Base-by-base conservation (phyloP, 306 rosid species). In the Glycine tomentella region DNA sequence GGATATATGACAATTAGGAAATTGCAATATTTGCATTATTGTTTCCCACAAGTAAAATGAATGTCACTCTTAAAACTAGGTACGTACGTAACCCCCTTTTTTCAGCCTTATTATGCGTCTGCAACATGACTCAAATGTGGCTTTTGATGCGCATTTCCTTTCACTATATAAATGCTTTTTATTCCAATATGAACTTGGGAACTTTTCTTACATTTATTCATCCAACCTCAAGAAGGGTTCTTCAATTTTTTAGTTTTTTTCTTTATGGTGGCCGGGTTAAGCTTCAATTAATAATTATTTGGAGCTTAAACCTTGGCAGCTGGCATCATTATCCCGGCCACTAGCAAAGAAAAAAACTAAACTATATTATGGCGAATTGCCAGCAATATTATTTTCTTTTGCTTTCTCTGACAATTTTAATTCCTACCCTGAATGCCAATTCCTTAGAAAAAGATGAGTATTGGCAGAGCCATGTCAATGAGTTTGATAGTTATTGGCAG, bases 401-500 rank as follows among this genome's bases (percentile, higher is more conserved):
- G 11, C 44, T 87, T 6, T 80, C 69, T 50, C 76, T 69, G 58
- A 77, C 73, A 45, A 33, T 71, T 0, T 11, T 78, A 0, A 17
- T 76, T 9, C 90, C 87, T 16, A 67, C 70, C 14, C 72, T 87
- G 8, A 49, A 76, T 31, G 91, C 86, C 16, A 80, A 83, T 66
- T 3, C 6, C 3, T 76, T 76, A 50, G 85, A 86, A 55, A 7
- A 0, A 0, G 62, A 76, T 1, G 50, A 51, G 5, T 83, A 2
- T 66, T 83, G 83, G 87, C 0, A 13, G 15, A 17, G 8, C 0
- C 68, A 50, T 14, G 0, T 0, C 0, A 12, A 0, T 0, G 82
- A 81, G 25, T 84, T 69, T 40, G 93, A 91, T 71, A 11, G 62
- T 3, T 94, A 91, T 83, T 91, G 98, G 98, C 66, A 80, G 68